phyloP scores from a whole-genome alignment of 495 filamentous ascomycete species.

The Talaromyces thailandensis region DNA sequence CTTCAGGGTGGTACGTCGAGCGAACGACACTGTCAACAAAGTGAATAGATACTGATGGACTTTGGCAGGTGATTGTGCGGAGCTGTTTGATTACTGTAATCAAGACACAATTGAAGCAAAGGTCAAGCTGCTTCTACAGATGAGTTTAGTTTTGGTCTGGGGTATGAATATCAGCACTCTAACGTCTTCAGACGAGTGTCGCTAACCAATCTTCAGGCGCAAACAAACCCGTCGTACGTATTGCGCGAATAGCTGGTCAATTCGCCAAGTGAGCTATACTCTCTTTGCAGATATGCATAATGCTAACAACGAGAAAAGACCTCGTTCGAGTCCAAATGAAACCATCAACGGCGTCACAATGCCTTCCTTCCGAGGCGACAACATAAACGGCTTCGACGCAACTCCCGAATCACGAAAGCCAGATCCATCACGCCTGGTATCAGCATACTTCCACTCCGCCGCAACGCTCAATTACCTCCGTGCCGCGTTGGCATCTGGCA shows the following conservation, averaged over 20 bases:
- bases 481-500: slow-evolving; percentile 71
- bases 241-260: slow-evolving; percentile 93
- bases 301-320: slow-evolving; percentile 26
- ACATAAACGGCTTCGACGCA: slow-evolving; percentile 77
- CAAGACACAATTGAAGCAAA: slow-evolving; percentile 85
- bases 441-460: slow-evolving; percentile 91
- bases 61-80: slow-evolving; percentile 71
- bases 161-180: slow-evolving; percentile 30
- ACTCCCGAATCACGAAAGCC: slow-evolving; percentile 55
- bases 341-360: slow-evolving; percentile 69
- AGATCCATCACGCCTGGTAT: slow-evolving; percentile 76
- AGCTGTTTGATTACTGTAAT: slow-evolving; percentile 95
- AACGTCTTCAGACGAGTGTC: background rate
- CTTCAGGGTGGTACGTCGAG: slow-evolving; percentile 64
- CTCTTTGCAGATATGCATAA: background rate
- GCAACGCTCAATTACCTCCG: slow-evolving; percentile 90
- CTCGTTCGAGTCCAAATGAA: slow-evolving; percentile 82
- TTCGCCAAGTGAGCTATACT: slow-evolving; percentile 61
- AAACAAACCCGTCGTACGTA: slow-evolving; percentile 89
- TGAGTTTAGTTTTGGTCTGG: slow-evolving; percentile 89
- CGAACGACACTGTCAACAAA: background rate
- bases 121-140: slow-evolving; percentile 91
- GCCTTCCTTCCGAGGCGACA: slow-evolving; percentile 88
- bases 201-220: slow-evolving; percentile 30
- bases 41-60: background rate